Evolutionary conservation across 495 filamentous ascomycete species (phyloP), one percentile per base, ranked within the genome.

Genomic region (Mytilinidion resinicola): DNA sequence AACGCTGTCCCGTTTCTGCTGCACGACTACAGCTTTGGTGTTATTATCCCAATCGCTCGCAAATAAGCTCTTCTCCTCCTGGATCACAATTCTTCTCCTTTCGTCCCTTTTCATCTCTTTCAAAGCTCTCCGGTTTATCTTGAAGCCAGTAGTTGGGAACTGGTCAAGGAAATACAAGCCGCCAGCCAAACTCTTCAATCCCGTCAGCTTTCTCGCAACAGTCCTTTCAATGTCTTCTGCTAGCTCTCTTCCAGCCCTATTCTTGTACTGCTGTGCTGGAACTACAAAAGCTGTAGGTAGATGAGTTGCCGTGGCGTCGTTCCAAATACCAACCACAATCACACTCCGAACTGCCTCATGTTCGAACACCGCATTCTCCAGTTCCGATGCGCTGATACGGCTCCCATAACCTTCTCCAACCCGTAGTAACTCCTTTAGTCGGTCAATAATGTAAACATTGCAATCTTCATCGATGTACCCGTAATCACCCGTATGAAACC

Each of bases 401-500:
- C 68, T 70, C 33, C 71, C 71, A 53, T 71, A 74, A 17, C 60
- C 60, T 5, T 53, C 60, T 11, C 60, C 60, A 44, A 62, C 60
- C 51, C 72, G 73, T 55, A 74, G 69, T 38, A 73, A 51, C 33
- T 74, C 71, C 53, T 74, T 74, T 12, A 72, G 62, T 19, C 71
- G 71, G 54, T 72, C 72, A 14, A 66, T 66, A 55, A 73, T 70
- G 61, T 57, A 67, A 12, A 74, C 56, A 19, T 70, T 64, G 3
- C 64, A 69, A 7, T 52, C 30, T 21, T 48, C 44, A 48, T 48
- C 44, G 30, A 48, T 48, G 30, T 48, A 48, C 11, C 44, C 44
- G 44, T 20, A 15, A 48, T 48, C 44, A 21, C 44, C 44, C 5
- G 44, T 20, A 20, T 48, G 44, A 21, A 48, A 48, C 44, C 44